Evolutionary conservation across 2,329 filamentous ascomycete species (phyloP), one percentile per base, ranked within the genome.

Genomic region (Tolypocladium paradoxum): DNA sequence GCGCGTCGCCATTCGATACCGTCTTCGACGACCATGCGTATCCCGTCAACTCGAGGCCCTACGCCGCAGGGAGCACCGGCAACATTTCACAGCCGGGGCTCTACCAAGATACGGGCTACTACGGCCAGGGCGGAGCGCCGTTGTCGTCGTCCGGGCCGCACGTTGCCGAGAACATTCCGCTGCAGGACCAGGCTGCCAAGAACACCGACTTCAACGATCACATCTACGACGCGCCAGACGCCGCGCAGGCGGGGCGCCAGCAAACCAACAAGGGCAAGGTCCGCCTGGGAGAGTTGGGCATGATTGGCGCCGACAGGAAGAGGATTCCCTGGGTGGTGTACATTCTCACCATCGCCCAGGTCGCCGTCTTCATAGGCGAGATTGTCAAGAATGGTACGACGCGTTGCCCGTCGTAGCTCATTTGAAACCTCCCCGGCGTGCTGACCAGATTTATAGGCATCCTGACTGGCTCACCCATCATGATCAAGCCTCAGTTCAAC

Each of bases 361-460:
- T 93, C 22, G 82, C 76, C 18, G 90, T 97, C 31, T 99, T 99
- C 65, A 87, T 97, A 58, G 90, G 78, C 51, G 90, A 97, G 72
- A 74, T 99, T 56, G 84, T 88, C 48, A 88, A 85, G 65, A 95
- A 91, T 69, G 85, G 88, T 90, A 77, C 63, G 81, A 68, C 11
- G 24, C 34, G 18, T 18, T 9, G n/a, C 35, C 8, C 5, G 4
- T 36, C 14, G n/a, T 18, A 7, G 24, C 12, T 11, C 18, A 27
- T 5, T 18, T 6, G 16, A n/a, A 45, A 5, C 12, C 7, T 33
- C 4, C 3, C n/a, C 33, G 3, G 24, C n/a, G 29, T 49, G 48
- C 55, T 57, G 37, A 57, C 49, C n/a, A 12, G 14, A 12, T 20
- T n/a, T 45, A 14, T 57, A 90, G 87, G 78, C 51, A 77, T 86